These are phyloP conservation scores for Niveomyces coronatus DNA, from an alignment of 2,329 filamentous ascomycete species.

Conservation along the genomic window DNA sequence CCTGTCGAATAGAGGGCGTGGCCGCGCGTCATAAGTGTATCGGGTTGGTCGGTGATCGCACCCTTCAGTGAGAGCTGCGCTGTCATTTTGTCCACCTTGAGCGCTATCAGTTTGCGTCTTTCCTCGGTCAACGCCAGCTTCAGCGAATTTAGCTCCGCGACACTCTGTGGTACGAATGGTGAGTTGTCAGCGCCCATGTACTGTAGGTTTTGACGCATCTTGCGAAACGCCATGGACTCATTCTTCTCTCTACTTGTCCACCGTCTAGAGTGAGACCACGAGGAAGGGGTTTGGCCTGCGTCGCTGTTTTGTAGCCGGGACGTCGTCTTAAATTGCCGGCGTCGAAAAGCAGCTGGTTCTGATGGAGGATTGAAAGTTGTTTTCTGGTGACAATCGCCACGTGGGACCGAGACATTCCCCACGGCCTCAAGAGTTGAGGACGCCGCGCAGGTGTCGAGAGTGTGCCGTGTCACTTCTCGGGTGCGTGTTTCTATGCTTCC, in stretches of 20 bases:
- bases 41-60: neutral
- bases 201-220: constrained; percentile 12
- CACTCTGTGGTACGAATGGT: constrained; percentile 13
- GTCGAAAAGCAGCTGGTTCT: constrained; percentile 2
- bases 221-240: constrained; percentile 11
- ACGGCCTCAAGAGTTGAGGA: neutral
- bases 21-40: neutral
- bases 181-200: constrained; percentile 11
- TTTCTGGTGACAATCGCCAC: neutral
- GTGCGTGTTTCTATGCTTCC: neutral
- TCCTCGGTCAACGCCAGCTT: constrained; percentile 5
- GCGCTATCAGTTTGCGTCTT: constrained; percentile 1
- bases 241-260: constrained; percentile 13
- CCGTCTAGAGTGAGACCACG: constrained; percentile 10
- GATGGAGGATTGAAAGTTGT: neutral
- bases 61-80: constrained; percentile 1
- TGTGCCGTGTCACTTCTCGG: neutral
- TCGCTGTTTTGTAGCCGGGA: neutral
- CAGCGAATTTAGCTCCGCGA: constrained; percentile 9
- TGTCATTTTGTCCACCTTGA: constrained; percentile 7
- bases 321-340: neutral
- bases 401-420: neutral
- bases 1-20: neutral
- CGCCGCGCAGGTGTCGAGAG: neutral
- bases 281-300: neutral